Evolutionary conservation across 2,329 filamentous ascomycete species (phyloP), one percentile per base, ranked within the genome.

Genomic region (Hymenoscyphus scutula): DNA sequence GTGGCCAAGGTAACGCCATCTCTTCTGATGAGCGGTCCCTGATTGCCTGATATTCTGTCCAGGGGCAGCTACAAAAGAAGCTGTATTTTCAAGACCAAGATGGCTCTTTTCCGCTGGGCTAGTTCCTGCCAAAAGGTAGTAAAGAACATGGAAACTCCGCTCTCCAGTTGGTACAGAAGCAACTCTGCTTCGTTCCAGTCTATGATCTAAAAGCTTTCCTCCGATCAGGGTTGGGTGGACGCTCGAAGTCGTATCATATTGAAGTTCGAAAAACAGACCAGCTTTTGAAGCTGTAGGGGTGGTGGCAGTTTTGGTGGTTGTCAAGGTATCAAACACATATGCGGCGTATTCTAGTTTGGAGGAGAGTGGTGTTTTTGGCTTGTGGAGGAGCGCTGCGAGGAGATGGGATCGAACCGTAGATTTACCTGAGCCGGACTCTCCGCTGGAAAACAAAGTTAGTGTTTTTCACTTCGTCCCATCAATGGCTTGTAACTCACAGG

Each of bases 1-100:
- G 71, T 99, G 95, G 2, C 95, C 95, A 3, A 99, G 84, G 73
- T 96, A 99, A 74, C 92, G 90, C 95, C 95, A 99, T 77, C 95
- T 84, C 78, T 92, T 96, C 71, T 89, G 86, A n/a, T 67, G 60
- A 23, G 64, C 55, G 23, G 67, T 69, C 5, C 61, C 60, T 0
- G 84, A 86, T 11, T 82, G 76, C 62, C 85, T 78, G 5, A 80
- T 81, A 37, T 61, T 60, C 17, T 65, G 63, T 5, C 63, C 65
- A 3, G 80, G 74, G 2, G 80, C 75, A 25, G 79, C 78, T 30
- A 87, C 84, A 25, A 87, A 80, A 4, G 55, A 56, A 11, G 67
- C 64, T 8, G 63, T 45, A 13, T 62, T 62, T 32, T 75, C 73
- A 10, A 91, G 80, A 32, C 87, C 86, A 54, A 99, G 80, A 81